Evolutionary conservation across 2,329 filamentous ascomycete species (phyloP).

Genomic region (Botrytis cinerea): DNA sequence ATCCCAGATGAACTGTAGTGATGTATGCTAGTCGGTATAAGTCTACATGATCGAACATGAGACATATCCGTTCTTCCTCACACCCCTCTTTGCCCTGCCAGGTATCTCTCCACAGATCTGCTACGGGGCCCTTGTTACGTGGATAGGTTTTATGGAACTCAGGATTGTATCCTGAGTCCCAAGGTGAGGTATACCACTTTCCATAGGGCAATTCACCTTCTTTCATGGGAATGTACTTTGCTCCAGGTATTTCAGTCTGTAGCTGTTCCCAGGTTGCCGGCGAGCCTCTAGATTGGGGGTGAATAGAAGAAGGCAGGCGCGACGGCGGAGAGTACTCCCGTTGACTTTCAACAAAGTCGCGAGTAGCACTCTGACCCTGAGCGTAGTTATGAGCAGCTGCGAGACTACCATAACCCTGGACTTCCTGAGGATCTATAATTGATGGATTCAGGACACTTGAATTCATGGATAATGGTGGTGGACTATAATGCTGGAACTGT

Average conservation of each 20-base stretch:
- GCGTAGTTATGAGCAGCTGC: background rate
- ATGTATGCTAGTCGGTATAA: slow-evolving; percentile 10
- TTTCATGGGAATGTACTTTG: background rate
- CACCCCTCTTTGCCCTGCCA: background rate
- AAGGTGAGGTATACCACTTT: background rate
- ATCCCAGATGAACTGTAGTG: background rate
- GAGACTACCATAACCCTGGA: background rate
- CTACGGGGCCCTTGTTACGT: background rate
- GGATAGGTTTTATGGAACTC: background rate
- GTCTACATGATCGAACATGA: background rate
- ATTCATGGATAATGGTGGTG: background rate
- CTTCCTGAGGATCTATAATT: background rate
- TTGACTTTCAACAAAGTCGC: background rate
- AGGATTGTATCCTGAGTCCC: background rate
- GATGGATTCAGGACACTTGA: background rate
- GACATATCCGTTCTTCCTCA: background rate
- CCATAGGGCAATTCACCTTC: background rate
- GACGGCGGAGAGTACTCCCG: background rate
- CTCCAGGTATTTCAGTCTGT: background rate
- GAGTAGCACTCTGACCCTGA: background rate
- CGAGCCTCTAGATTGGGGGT: background rate
- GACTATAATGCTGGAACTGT: background rate
- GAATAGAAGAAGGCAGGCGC: background rate
- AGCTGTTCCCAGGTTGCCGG: background rate
- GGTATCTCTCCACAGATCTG: background rate